A percentile compares a stretch with the other conserved stretches of the same genome.
Conservation (phyloP, 148 eudicot species). For the Cornus controversa region DNA sequence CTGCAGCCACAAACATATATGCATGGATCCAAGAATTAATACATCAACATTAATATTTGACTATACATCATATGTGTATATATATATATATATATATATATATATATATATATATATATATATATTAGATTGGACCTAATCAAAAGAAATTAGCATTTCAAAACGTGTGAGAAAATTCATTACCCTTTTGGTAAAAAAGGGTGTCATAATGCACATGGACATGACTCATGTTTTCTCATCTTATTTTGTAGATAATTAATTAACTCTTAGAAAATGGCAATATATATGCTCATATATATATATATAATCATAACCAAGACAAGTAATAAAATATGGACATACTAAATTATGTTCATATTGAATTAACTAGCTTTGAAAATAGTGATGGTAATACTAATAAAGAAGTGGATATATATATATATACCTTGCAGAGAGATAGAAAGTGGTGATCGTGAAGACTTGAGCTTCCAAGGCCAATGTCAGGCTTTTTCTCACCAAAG, state of each 20-base stretch:
- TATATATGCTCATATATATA: too few relatives aligned
- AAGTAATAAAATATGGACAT: not conserved
- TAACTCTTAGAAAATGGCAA: not conserved
- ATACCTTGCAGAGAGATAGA: constrained; percentile 78
- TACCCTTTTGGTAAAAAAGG: not conserved
- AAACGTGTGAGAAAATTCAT: not conserved
- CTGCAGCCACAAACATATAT: constrained; percentile 38
- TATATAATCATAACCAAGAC: too few relatives aligned
- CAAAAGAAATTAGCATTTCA: too few relatives aligned
- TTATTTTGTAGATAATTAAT: not conserved
- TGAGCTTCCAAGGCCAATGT: constrained; percentile 71
- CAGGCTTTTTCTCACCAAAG: constrained; percentile 57
- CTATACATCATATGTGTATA: too few relatives aligned
- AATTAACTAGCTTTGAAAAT: not conserved
- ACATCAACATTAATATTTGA: not conserved
- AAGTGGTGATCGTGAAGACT: constrained; percentile 51
- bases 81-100: too few relatives aligned
- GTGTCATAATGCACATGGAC: not conserved
- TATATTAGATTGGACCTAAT: too few relatives aligned
- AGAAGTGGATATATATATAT: not conserved
- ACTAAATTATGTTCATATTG: not conserved
- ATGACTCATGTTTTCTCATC: not conserved
- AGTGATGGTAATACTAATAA: not conserved
- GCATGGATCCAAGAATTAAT: not conserved
- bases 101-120: too few relatives aligned